Evolutionary conservation across 2,329 filamentous ascomycete species (phyloP), one percentile per base, ranked within the genome.

Genomic region (Exophiala xenobiotica): DNA sequence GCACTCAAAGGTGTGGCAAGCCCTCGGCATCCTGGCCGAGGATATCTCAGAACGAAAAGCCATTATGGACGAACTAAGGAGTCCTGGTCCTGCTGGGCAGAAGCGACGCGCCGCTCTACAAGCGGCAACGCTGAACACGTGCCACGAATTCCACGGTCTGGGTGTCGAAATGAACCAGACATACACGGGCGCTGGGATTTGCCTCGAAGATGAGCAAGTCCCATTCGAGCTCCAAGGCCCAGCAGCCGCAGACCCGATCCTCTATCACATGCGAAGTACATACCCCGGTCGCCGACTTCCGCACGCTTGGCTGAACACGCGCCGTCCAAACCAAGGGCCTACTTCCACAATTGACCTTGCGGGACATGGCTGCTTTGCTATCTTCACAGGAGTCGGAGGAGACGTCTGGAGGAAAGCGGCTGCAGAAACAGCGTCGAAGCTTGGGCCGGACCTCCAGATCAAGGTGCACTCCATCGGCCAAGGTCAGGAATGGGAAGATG

Each of bases 101-200:
- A 60, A 56, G 12, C 64, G 73, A 16, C 63, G 77, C 6, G 51
- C 60, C 5, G 65, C 61, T 0, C 66, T 79, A 11, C 69, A 67
- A 27, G 51, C 64, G 2, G 73, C 67, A 2, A 68, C 79, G 14
- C 62, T 70, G 39, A 56, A 65, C 5, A 75, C 74, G 1, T 58
- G 67, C 1, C 70, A 71, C 45, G 79, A 79, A 61, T 79, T 78
- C 51, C 76, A 80, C 50, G 79, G 71, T 2, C 67, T 84, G 7
- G 81, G 81, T 1, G 68, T 78, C 12, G 78, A 82, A 59, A 83
- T 83, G 79, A 78, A 78, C 58, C 81, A 84, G 61, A 67, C 66
- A 4, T 85, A 84, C 57, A 49, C 50, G 7, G 45, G 54, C 1
- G 78, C 73, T 2, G 63, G 26, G 6, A 12, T 81, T 3, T 76